phyloP scores from a whole-genome alignment of 108 stramenopile genomes.

The Nitzschia inconspicua region DNA sequence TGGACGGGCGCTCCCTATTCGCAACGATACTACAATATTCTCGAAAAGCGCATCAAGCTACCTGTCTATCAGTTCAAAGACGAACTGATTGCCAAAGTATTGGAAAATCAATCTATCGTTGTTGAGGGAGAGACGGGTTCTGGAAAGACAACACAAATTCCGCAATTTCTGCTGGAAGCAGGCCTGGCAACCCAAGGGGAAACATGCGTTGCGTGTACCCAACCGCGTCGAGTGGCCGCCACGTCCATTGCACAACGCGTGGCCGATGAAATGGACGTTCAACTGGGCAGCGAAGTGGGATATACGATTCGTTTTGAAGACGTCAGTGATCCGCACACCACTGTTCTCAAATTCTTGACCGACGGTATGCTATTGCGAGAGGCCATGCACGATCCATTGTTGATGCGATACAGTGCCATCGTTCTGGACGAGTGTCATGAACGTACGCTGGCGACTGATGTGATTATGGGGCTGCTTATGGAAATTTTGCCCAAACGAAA shows the following conservation, averaged over 20 bases:
- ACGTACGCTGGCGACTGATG: slow-evolving; percentile 96
- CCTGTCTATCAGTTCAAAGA: slow-evolving; percentile 97
- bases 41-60: slow-evolving; percentile 81
- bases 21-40: slow-evolving; percentile 46
- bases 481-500: slow-evolving; percentile 86
- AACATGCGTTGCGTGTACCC: slow-evolving; percentile 94
- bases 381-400: slow-evolving; percentile 97
- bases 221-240: slow-evolving; percentile 98
- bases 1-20: slow-evolving; percentile 84
- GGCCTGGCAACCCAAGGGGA: slow-evolving; percentile 66
- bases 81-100: slow-evolving; percentile 79
- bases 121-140: slow-evolving; percentile 97
- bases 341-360: slow-evolving; percentile 92
- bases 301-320: slow-evolving; percentile 99
- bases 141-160: slow-evolving; percentile 70
- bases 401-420: slow-evolving; percentile 89
- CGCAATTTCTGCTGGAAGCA: slow-evolving; percentile 92
- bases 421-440: slow-evolving; percentile 99
- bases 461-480: slow-evolving; percentile 98
- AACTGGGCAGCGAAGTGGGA: slow-evolving; percentile 93
- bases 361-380: slow-evolving; percentile 94
- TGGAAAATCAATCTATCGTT: slow-evolving; percentile 90
- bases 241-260: slow-evolving; percentile 97
- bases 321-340: slow-evolving; percentile 60
- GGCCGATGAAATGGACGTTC: slow-evolving; percentile 99